A percentile compares a stretch with the other conserved stretches of the same genome.
Conservation (phyloP, 2,329 filamentous ascomycete genomes). For the Sclerotiophoma versabilis region DNA sequence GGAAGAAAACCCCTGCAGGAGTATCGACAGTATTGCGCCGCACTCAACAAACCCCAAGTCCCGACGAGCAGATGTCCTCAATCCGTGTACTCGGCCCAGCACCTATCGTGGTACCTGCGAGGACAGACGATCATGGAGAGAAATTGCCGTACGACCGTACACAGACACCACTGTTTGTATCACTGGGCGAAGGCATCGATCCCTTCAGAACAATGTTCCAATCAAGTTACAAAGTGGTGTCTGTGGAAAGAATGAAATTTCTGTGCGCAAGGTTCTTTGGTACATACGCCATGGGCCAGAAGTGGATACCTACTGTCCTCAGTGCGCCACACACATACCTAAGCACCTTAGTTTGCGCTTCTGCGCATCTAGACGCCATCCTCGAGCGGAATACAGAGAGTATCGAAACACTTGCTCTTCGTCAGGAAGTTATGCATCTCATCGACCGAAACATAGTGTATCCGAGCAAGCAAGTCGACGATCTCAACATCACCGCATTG, state of each 20-base stretch:
- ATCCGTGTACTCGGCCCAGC: constrained; percentile 27
- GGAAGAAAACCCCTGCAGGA: constrained; percentile 13
- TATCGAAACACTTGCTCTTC: constrained; percentile 38
- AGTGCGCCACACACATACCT: constrained; percentile 45
- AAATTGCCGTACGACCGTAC: constrained; percentile 30
- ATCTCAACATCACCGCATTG: constrained; percentile 47
- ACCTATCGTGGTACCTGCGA: constrained; percentile 32
- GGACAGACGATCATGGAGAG: constrained; percentile 5
- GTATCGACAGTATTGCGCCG: constrained; percentile 9
- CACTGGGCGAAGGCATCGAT: constrained; percentile 42
- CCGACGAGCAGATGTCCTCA: constrained; percentile 5
- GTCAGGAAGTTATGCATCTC: constrained; percentile 46
- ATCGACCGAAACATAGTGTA: constrained; percentile 38
- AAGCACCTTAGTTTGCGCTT: constrained; percentile 47
- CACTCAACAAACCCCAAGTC: constrained; percentile 1
- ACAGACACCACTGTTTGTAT: constrained; percentile 28
- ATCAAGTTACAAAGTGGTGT: constrained; percentile 35
- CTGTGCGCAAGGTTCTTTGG: constrained; percentile 46
- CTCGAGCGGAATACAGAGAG: constrained; percentile 34
- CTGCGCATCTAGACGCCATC: constrained; percentile 44
- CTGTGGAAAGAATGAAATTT: constrained; percentile 45
- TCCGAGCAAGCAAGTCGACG: constrained; percentile 30
- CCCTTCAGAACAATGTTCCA: constrained; percentile 48
- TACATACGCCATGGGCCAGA: constrained; percentile 39
- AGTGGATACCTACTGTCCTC: constrained; percentile 48